Evolutionary conservation across 495 filamentous ascomycete genomes (phyloP).

Genomic region (Penicillium cosmopolitanum): DNA sequence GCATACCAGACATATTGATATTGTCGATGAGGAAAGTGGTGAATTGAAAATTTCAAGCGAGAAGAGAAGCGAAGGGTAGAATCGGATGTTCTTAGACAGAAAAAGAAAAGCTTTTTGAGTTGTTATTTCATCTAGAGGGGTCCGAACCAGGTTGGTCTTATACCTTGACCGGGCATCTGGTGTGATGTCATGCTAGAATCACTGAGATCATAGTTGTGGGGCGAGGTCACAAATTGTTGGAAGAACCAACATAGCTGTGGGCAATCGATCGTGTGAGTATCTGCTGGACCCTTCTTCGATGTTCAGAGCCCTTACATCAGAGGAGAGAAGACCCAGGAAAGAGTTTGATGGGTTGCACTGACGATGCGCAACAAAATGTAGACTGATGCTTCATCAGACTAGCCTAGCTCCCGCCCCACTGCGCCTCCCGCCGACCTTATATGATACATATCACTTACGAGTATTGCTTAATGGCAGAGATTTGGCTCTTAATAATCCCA

Average conservation of each 20-base stretch:
- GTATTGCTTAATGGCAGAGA: too few species aligned
- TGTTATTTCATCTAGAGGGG: neutral
- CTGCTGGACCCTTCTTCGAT: constrained; percentile 14
- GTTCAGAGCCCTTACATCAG: constrained; percentile 9
- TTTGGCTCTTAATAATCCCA: too few species aligned
- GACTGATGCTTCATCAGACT: neutral
- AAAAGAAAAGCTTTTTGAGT: neutral
- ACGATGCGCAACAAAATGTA: constrained; percentile 15
- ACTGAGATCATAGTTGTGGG: constrained; percentile 43
- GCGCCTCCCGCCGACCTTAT: constrained; percentile 15
- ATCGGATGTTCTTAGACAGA: constrained; percentile 1
- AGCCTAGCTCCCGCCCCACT: neutral
- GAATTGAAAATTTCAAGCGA: neutral
- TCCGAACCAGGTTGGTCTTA: constrained; percentile 16
- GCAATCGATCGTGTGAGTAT: constrained; percentile 11
- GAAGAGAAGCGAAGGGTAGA: constrained; percentile 1
- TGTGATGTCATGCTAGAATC: constrained; percentile 44
- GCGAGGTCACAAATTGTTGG: constrained; percentile 19
- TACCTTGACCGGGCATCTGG: constrained; percentile 13
- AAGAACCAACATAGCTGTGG: constrained; percentile 8
- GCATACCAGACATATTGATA: constrained; percentile 17
- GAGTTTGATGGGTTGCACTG: constrained; percentile 11
- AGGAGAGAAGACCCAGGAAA: constrained; percentile 22
- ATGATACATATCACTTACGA: neutral
- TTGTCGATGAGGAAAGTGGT: constrained; percentile 12